Base-by-base conservation (phyloP, 139 green algal genomes). In the Picochlorum sp. region DNA sequence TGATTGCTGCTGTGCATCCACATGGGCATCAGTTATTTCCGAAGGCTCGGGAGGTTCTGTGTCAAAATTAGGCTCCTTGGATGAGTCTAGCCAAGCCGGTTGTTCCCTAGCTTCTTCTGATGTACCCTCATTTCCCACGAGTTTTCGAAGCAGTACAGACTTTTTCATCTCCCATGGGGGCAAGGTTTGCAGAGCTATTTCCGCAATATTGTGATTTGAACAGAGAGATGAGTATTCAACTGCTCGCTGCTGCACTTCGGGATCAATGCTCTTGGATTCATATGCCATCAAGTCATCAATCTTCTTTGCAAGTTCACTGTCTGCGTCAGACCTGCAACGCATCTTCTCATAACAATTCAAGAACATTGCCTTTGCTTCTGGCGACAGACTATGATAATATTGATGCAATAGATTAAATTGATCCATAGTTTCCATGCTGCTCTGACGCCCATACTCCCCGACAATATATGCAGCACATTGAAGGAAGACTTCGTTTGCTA, bases 181-280 rank as follows among this genome's bases (percentile, higher is more conserved):
- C 80, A 94, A 86, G 23, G 85, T 81, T 57, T 86, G 76, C 41
- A 95, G 64, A 62, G 87, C 90, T 15, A 44, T 38, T 45, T 23
- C 6, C 30, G 73, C 61, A 30, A 49, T 59, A 10, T 74, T 76
- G 21, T 79, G 69, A 2, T 70, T 28, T 15, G 49, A 45, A 11
- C 63, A 59, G 50, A 95, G 66, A 50, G 76, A 81, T 56, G 80
- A 47, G 68, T 97, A 98, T 84, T 98, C 92, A 15, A 88, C 73
- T 18, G 88, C 88, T 4, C 92, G 76, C 83, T 98, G 94, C 76
- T 97, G 89, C 78, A 98, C 74, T 71, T 98, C 93, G 1, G 84
- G 66, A 30, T 79, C 72, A 38, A 62, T n/a, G 7, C 13, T 41
- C n/a, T 21, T 11, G 3, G 56, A 62, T 37, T 85, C 73, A n/a